Conservation (phyloP, 148 eudicot genomes). For the Heliosperma pusillum region DNA sequence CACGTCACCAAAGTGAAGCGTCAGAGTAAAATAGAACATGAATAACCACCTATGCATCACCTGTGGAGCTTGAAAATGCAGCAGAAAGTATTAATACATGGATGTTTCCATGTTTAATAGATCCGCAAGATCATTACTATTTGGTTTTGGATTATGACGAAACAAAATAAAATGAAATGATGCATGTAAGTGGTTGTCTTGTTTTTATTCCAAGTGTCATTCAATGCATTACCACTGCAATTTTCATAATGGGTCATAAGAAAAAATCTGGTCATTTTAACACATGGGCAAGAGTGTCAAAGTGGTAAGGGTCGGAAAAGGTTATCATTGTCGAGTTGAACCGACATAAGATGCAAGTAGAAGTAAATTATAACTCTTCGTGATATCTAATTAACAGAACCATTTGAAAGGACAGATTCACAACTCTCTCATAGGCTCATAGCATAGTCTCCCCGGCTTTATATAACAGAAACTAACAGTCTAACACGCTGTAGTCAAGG, state of each 20-base stretch:
- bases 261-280: too few relatives aligned
- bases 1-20: too few relatives aligned
- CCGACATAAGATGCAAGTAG: too few relatives aligned
- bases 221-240: neutral
- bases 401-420: neutral
- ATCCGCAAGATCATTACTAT: too few relatives aligned
- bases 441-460: neutral
- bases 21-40: too few relatives aligned
- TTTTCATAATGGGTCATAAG: neutral
- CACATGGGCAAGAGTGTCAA: neutral
- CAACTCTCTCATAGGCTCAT: neutral
- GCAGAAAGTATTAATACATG: neutral
- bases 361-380: neutral
- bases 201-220: too few relatives aligned
- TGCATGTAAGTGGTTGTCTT: too few relatives aligned
- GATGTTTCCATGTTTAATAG: too few relatives aligned
- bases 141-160: too few relatives aligned
- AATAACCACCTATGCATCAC: slow-evolving; percentile 3
- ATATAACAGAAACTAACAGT: neutral
- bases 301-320: too few relatives aligned
- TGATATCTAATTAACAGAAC: neutral
- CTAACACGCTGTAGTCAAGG: neutral
- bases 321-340: too few relatives aligned
- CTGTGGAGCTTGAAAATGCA: neutral
- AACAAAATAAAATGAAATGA: too few relatives aligned